Evolutionary conservation across 2,329 filamentous ascomycete genomes (phyloP), one percentile per base, ranked within the genome.

Genomic region (Neoascochyta sp.): DNA sequence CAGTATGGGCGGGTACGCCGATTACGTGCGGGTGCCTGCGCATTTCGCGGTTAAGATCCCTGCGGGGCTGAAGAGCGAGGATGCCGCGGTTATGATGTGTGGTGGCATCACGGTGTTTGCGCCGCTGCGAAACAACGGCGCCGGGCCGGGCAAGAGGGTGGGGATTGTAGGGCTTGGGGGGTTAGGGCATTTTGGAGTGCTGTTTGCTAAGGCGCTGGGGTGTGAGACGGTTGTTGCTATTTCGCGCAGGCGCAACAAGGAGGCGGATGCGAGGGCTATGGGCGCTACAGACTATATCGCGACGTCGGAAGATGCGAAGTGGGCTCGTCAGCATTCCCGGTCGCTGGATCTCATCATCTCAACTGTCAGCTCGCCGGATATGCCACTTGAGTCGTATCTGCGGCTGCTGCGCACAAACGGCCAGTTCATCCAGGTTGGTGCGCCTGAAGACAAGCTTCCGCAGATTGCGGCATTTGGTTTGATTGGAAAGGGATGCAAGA

Each of bases 51-150:
- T 78, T 48, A 70, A 65, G 50, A 78, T 80, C 35, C 76, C 76
- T 0, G 67, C 71, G 9, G 53, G 39, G 0, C 40, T 80, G 16
- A 48, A 61, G 1, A 69, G 64, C 16, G 69, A 67, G 7, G 66
- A 71, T 34, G 76, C 74, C 1, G 75, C 83, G 2, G 84, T 85
- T 1, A 78, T 92, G 68, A 70, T 90, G 16, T 90, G 86, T 53
- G 86, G 79, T 2, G 86, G 86, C 1, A 72, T 90, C 29, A 92
- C 86, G 0, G 74, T 81, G 0, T 92, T 76, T 54, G 74, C 75
- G 4, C 85, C 86, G 0, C 63, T 92, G 10, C 73, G 73, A 27
- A 73, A 80, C 16, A 78, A 83, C 19, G 77, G 76, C 2, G 73
- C 77, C 18, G 84, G 84, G 0, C 80, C 81, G 0, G 84, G 83